Evolutionary conservation across 805 yeast species (phyloP).

Genomic region (Hanseniaspora taiwanica): DNA sequence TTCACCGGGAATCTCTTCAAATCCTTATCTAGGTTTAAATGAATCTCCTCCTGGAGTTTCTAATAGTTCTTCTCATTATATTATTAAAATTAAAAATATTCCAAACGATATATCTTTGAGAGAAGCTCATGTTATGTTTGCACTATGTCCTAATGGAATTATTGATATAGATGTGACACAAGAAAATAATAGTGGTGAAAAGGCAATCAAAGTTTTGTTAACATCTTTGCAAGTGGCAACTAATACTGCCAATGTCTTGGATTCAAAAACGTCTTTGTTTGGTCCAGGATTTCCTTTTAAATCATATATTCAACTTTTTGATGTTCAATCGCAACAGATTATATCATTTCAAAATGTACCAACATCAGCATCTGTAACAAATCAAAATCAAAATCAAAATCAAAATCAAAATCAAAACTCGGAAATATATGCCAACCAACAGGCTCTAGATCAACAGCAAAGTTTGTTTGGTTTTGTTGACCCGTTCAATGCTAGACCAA

Average conservation of each 20-base stretch:
- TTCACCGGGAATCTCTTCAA: no score
- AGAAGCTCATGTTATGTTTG: conserved; percentile 55
- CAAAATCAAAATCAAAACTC: no score
- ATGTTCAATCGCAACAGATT: conserved; percentile 22
- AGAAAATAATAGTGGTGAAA: conserved; percentile 8
- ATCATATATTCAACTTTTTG: conserved; percentile 29
- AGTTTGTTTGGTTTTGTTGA: no score
- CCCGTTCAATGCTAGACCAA: no score
- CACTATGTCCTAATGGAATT: conserved; percentile 52
- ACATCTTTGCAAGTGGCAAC: conserved; percentile 32
- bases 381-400: no score
- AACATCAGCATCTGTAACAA: conserved; percentile 6
- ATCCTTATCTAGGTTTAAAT: no score
- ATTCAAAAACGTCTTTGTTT: conserved; percentile 31
- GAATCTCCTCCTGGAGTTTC: not conserved
- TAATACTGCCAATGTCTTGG: conserved; percentile 27
- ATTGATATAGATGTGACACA: conserved; percentile 29
- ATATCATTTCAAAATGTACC: conserved; percentile 11
- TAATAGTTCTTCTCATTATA: not conserved
- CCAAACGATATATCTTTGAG: conserved; percentile 53
- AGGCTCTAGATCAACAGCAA: no score
- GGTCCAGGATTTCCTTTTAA: conserved; percentile 34
- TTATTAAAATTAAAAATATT: conserved; percentile 31
- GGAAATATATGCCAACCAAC: no score
- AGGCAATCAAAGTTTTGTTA: conserved; percentile 31